Evolutionary conservation across 176 grass and related monocot species (phyloP).

Genomic region (Oryza officinalis): DNA sequence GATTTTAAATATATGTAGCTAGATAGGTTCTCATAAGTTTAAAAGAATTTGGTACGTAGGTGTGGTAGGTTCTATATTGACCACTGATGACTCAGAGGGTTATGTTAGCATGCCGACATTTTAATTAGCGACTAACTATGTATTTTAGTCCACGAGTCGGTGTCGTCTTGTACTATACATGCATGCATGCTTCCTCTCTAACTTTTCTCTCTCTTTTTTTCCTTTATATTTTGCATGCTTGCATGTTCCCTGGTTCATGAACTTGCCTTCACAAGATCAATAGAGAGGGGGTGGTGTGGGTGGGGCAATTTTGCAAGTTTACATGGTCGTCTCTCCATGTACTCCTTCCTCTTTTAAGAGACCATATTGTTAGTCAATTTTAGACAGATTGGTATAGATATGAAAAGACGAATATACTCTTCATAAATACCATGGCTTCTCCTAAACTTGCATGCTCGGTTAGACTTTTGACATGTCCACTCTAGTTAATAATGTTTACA

Average conservation of each 20-base stretch:
- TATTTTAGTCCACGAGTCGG: conserved; percentile 38
- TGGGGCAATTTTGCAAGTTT: no score
- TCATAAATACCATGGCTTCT: no score
- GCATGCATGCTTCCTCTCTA: not conserved
- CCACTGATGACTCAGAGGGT: conserved; percentile 27
- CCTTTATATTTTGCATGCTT: no score
- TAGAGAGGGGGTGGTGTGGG: no score
- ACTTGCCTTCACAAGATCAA: not conserved
- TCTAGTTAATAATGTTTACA: no score
- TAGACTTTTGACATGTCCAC: no score
- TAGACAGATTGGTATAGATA: no score
- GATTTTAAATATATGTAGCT: not conserved
- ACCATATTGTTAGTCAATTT: no score
- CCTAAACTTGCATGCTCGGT: no score
- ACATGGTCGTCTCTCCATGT: no score
- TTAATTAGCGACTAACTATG: not conserved
- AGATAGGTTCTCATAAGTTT: not conserved
- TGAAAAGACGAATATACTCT: no score
- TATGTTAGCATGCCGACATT: not conserved
- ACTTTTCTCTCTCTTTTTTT: not conserved
- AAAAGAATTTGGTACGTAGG: not conserved
- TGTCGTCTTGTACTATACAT: not conserved
- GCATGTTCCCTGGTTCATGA: not conserved
- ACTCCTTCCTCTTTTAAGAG: no score
- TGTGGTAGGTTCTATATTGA: conserved; percentile 26